Evolutionary conservation across 1,284 basidiomycete species (phyloP), one percentile per base, ranked within the genome.

Genomic region (Naganishia albida): DNA sequence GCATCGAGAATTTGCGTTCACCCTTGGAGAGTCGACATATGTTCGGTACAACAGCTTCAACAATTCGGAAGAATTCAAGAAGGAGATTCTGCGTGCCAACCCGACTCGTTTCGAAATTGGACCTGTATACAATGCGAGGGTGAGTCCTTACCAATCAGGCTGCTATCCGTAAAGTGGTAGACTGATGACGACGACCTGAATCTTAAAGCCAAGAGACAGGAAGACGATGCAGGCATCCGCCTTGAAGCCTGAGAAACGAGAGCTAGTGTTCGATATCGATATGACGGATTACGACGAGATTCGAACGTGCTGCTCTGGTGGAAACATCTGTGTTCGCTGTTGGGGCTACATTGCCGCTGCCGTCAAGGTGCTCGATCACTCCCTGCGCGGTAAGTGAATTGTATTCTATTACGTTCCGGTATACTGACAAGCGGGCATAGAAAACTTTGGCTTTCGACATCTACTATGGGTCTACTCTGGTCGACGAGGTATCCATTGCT

Each of bases 221-320:
- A 96, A 95, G 76, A 90, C 90, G 0, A 82, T 94, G 43, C 86
- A 88, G 2, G 83, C 89, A 7, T 83, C 86, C 7, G 85, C 86
- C 2, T 88, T 98, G 73, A 83, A 85, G 55, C 93, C 95, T 0
- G 79, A 87, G 28, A 85, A 87, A 67, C 89, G 96, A 69, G 95
- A 99, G 78, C 87, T 99, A 38, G 96, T 99, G 0, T 97, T 99
- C 75, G 96, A 99, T 86, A 97, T 99, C 76, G 95, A 99, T 80
- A 97, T 99, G 94, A 96, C 95, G 18, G 95, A 99, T 80, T 99
- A 99, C 80, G 96, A 99, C 78, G 84, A 88, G 66, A 87, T 99
- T 73, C 88, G 96, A 59, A 97, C 92, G 0, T 99, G 96, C 80
- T 99, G 96, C 79, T 87, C 87, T 2, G 91, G 88, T 63, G 92